Evolutionary conservation across 208 protist species (phyloP), one percentile per base, ranked within the genome.

Genomic region (Trypanosoma theileri): DNA sequence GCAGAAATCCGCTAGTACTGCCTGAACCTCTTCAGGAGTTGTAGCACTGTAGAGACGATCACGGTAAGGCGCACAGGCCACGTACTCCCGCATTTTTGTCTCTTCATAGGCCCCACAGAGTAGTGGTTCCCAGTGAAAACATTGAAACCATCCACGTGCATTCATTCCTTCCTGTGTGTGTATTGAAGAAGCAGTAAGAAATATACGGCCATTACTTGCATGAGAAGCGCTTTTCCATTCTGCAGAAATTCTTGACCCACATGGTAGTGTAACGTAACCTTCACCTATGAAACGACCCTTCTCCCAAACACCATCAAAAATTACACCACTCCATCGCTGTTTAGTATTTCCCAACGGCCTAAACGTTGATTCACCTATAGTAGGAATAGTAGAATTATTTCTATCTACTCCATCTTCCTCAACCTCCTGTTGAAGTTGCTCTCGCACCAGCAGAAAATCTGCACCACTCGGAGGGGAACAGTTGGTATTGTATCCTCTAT

Each of bases 61-160:
- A 45, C 74, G 64, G 41, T 71, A 73, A 21, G 26, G 8, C 7
- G 56, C 46, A 52, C 66, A 79, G 1, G 67, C 48, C n/a, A 22
- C 61, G 21, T 61, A 61, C 57, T 71, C 72, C 22, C 59, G 54
- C 22, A 17, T 35, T 13, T 64, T 53, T 41, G 55, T 60, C 19
- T 75, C 75, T 4, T 75, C 79, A 66, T 24, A 59, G 22, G 69
- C 42, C 21, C 68, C 72, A 66, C 71, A 75, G 17, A 94, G 73
- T 17, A 94, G 69, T 22, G 85, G 62, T 66, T 94, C 88, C 88
- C 88, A 94, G 64, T 91, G 85, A 59, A 92, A 92, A 67, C 80
- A 86, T 63, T 90, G 80, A 22, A 69, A 69, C 88, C 82, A 91
- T 53, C 69, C 73, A 40, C 78, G 71, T 54, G 64, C 52, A 57